These are phyloP conservation scores for Sporothrix schenckii DNA, from an alignment of 2,329 filamentous ascomycete species.

Conservation along the genomic window DNA sequence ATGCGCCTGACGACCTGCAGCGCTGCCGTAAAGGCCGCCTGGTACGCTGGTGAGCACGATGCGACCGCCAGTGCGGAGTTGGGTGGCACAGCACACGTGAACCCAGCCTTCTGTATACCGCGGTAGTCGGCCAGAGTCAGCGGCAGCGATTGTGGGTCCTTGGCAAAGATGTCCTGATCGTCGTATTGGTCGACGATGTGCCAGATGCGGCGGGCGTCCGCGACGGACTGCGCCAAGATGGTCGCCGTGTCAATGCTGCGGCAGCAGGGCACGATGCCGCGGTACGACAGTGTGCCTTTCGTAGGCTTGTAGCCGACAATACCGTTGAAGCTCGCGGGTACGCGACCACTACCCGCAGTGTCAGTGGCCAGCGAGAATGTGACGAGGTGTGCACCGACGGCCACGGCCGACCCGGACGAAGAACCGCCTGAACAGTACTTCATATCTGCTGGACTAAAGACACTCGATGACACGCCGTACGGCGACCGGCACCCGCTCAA, in stretches of 20 bases:
- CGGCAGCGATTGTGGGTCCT: constrained; percentile 42
- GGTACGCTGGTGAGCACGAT: too few relatives aligned
- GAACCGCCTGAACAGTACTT: constrained; percentile 52
- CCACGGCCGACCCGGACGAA: constrained; percentile 59
- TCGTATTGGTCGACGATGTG: constrained; percentile 52
- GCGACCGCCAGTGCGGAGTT: too few relatives aligned
- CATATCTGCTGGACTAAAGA: constrained; percentile 36
- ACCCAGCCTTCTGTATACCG: constrained; percentile 41
- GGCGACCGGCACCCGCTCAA: constrained; percentile 59
- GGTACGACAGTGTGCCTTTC: constrained; percentile 52
- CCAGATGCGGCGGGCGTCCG: constrained; percentile 54
- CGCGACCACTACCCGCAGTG: constrained; percentile 57
- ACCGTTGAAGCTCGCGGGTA: constrained; percentile 58
- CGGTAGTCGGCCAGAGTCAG: constrained; percentile 37
- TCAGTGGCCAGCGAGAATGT: constrained; percentile 61
- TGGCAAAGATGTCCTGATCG: constrained; percentile 53
- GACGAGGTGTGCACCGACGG: constrained; percentile 56
- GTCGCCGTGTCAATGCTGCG: constrained; percentile 31
- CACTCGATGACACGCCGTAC: constrained; percentile 53
- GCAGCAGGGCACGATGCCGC: constrained; percentile 44
- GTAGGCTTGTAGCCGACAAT: constrained; percentile 58
- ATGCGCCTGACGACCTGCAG: too few relatives aligned
- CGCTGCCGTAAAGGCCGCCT: too few relatives aligned
- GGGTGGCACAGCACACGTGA: constrained; percentile 55
- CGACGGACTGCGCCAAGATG: constrained; percentile 35